Conservation (phyloP, 192 early-diverging fungal species). For the Backusella psychrophila region DNA sequence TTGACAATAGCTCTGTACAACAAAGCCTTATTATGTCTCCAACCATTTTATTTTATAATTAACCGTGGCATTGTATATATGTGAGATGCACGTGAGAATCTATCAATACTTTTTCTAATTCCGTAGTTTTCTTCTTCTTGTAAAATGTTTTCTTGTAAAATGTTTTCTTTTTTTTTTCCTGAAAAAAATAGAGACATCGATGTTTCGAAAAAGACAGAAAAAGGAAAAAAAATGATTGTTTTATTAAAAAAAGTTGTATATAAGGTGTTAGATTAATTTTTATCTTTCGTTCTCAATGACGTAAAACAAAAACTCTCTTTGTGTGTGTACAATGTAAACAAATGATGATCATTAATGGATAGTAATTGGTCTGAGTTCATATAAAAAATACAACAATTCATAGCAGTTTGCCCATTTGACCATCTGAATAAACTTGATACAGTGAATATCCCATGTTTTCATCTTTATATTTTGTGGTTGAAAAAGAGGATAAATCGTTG, state of each 20-base stretch:
- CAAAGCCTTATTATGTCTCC: background rate
- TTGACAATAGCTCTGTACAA: constrained; percentile 9
- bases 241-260: background rate
- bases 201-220: background rate
- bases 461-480: background rate
- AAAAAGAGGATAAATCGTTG: background rate
- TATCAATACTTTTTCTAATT: background rate
- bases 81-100: background rate
- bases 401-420: background rate
- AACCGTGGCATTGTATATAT: background rate
- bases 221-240: background rate
- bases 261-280: background rate
- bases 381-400: background rate
- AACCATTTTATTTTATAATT: constrained; percentile 2
- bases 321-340: background rate
- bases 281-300: background rate
- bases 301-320: background rate
- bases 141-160: background rate
- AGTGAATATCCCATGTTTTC: no score
- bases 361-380: background rate
- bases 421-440: background rate
- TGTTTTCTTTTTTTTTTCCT: background rate
- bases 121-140: background rate
- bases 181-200: background rate
- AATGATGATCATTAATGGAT: background rate